phyloP scores from a whole-genome alignment of 148 eudicot genomes.

The Vaccinium corymbosum region DNA sequence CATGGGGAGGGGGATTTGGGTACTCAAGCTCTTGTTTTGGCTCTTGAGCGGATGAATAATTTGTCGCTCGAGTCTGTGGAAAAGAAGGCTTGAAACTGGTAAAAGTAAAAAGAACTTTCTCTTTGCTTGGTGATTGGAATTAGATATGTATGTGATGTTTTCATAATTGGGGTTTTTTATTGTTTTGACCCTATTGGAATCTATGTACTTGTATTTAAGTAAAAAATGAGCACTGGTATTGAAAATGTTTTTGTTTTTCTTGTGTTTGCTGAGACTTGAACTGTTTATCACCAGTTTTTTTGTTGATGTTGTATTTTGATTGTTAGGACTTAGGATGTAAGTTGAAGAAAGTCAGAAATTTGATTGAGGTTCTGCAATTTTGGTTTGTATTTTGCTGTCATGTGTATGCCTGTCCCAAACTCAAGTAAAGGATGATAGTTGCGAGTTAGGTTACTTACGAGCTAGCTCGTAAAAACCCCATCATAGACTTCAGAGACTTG shows the following conservation, averaged over 20 bases:
- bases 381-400: not conserved
- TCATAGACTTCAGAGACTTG: too few species aligned
- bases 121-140: not conserved
- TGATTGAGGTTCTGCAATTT: not conserved
- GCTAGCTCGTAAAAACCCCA: too few species aligned
- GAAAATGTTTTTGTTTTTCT: not conserved
- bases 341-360: not conserved
- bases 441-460: too few species aligned
- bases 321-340: not conserved
- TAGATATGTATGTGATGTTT: not conserved
- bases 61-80: constrained; percentile 36
- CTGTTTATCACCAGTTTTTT: not conserved
- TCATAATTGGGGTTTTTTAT: not conserved
- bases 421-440: too few species aligned
- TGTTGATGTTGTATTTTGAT: not conserved
- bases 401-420: not conserved
- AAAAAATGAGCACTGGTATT: not conserved
- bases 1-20: constrained; percentile 91
- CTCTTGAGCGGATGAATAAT: constrained; percentile 87
- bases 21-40: constrained; percentile 75
- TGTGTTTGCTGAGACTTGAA: not conserved
- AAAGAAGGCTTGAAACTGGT: constrained; percentile 11
- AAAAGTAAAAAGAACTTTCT: not conserved
- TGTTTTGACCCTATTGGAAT: not conserved
- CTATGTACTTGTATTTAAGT: not conserved